Evolutionary conservation across 2,329 filamentous ascomycete genomes (phyloP).

Genomic region (Xylariaceae sp.): DNA sequence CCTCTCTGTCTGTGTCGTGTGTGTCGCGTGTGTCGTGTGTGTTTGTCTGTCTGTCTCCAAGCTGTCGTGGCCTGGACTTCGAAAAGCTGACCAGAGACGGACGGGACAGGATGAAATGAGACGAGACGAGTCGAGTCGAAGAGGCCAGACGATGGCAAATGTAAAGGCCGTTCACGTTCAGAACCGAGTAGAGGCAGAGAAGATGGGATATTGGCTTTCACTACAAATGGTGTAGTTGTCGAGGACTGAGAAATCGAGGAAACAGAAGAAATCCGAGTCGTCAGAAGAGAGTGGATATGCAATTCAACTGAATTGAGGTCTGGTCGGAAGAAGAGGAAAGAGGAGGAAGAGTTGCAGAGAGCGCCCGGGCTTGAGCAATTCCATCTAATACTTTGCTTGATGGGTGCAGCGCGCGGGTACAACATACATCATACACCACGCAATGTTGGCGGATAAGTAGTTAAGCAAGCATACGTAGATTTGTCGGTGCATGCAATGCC

Average conservation of each 20-base stretch:
- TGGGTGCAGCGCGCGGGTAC: neutral
- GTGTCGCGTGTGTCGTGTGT: no score
- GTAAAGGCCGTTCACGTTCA: no score
- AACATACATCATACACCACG: neutral
- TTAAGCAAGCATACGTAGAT: neutral
- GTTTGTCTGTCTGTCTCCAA: no score
- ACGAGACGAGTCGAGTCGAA: neutral
- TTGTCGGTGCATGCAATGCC: conserved; percentile 1
- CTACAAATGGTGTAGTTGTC: no score
- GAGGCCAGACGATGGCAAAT: neutral
- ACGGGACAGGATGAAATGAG: neutral
- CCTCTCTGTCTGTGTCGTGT: neutral
- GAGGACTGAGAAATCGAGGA: neutral
- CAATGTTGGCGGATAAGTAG: neutral
- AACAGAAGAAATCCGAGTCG: neutral
- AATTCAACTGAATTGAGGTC: neutral
- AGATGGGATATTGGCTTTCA: no score
- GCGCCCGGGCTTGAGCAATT: neutral
- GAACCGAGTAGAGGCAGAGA: no score
- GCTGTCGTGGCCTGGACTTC: neutral
- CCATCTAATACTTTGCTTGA: neutral
- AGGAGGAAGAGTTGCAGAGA: neutral
- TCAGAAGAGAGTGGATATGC: neutral
- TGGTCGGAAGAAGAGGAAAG: neutral
- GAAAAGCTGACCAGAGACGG: neutral